Evolutionary conservation across 2,329 filamentous ascomycete genomes (phyloP), one percentile per base, ranked within the genome.

Genomic region (Exophiala sp.): DNA sequence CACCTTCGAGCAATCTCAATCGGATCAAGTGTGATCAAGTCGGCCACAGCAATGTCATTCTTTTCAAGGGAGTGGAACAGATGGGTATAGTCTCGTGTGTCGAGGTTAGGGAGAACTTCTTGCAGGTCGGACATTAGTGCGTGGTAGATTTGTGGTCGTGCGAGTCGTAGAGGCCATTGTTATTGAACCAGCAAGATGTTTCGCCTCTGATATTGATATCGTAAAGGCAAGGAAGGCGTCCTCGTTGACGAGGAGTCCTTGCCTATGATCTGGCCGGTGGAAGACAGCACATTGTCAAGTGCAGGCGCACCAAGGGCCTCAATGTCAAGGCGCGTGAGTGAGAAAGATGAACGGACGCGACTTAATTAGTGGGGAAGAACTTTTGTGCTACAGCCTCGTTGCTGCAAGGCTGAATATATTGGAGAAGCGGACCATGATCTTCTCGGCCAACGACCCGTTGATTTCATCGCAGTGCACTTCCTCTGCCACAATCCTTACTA

Each of bases 1-100:
- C 91, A 91, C 69, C 89, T 87, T 74, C 88, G 94, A 53, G 90
- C 90, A 61, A 97, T 83, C 66, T 96, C 88, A 57, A 85, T 78
- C 3, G 86, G 80, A 66, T 96, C 89, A 58, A 95, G 84, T 2
- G 89, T 89, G 65, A 99, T 79, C 45, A 99, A 81, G 69, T 99
- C 94, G 63, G 84, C 85, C 32, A 88, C 88, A 21, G 88, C 88
- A 67, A 99, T 77, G 47, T 79, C 78, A 64, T 88, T 84, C 68
- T 83, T 83, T 74, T 97, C 92, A 51, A 97, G 81, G 18, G 84
- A 83, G 2, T 89, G 86, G 32, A 96, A 74, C 43, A 96, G 84
- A 65, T 87, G 84, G 39, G 85, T 78, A 73, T 88, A 92, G 58
- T 80, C 79, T 66, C 81, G 78, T 61, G 82, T 79, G 57, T 87